Percentiles rank a stretch among this genome's conserved stretches.
These are phyloP conservation scores for Halenospora varia DNA, from an alignment of 495 filamentous ascomycete genomes.

Conservation along the genomic window DNA sequence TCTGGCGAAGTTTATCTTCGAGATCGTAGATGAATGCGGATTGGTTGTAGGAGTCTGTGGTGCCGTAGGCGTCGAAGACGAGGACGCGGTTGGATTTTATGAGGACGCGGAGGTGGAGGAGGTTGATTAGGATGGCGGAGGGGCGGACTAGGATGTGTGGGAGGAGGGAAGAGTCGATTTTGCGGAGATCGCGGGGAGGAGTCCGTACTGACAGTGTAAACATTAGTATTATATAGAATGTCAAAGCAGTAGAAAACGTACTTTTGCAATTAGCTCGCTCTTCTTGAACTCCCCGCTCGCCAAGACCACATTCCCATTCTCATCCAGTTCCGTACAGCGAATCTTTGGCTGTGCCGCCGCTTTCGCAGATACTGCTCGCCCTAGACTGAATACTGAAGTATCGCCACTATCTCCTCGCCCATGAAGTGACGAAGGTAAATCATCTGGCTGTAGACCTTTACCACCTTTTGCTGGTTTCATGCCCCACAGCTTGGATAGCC, in stretches of 20 bases:
- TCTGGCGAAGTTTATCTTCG: conserved; percentile 56
- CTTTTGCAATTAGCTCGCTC: conserved; percentile 92
- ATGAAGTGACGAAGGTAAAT: conserved; percentile 43
- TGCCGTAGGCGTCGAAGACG: conserved; percentile 92
- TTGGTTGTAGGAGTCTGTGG: conserved; percentile 90
- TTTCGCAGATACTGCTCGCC: conserved; percentile 62
- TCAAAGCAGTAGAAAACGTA: conserved; percentile 34
- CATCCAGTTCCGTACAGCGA: conserved; percentile 92
- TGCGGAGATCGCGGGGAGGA: conserved; percentile 95
- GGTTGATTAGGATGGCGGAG: conserved; percentile 89
- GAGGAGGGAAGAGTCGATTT: conserved; percentile 97
- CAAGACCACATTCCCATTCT: conserved; percentile 88
- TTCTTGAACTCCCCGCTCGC: conserved; percentile 97
- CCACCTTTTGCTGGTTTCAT: conserved; percentile 26
- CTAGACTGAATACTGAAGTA: conserved; percentile 51
- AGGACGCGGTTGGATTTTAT: conserved; percentile 94
- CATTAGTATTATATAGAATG: conserved; percentile 24
- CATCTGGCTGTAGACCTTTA: conserved; percentile 42
- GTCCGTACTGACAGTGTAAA: conserved; percentile 66
- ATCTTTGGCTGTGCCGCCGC: conserved; percentile 75
- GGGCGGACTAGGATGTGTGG: conserved; percentile 94
- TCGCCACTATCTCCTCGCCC: conserved; percentile 43
- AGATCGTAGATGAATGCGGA: conserved; percentile 95
- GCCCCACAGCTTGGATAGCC: conserved; percentile 55
- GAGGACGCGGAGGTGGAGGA: conserved; percentile 87